phyloP scores from a whole-genome alignment of 2,329 filamentous ascomycete species.

The Dendrostoma leiphaemia region DNA sequence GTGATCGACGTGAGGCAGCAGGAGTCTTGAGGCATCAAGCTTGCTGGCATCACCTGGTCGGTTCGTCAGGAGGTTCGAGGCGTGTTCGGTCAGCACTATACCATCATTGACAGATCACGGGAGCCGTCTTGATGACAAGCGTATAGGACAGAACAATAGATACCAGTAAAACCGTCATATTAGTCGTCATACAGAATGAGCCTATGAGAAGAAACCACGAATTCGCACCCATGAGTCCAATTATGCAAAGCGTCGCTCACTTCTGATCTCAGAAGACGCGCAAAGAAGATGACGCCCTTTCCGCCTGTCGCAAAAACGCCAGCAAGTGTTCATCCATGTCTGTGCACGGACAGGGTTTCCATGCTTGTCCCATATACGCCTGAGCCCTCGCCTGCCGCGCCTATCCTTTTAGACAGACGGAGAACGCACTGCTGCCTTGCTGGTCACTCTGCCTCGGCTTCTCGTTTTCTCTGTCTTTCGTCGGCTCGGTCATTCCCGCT shows the following conservation, averaged over 20 bases:
- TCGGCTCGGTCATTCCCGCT: too few relatives aligned
- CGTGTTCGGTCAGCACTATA: too few relatives aligned
- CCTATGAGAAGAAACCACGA: slow-evolving; percentile 8
- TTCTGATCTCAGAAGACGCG: not conserved
- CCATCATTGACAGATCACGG: too few relatives aligned
- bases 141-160: not conserved
- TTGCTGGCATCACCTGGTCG: too few relatives aligned
- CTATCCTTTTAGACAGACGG: too few relatives aligned
- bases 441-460: too few relatives aligned
- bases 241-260: slow-evolving; percentile 5
- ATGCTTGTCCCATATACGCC: not conserved
- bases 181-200: slow-evolving; percentile 6
- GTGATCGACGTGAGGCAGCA: too few relatives aligned
- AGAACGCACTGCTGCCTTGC: too few relatives aligned
- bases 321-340: not conserved
- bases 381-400: too few relatives aligned
- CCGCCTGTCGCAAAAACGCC: not conserved
- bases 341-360: not conserved
- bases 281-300: not conserved
- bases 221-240: not conserved
- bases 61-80: too few relatives aligned
- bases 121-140: not conserved
- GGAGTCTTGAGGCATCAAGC: not conserved
- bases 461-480: too few relatives aligned
- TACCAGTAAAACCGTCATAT: slow-evolving; percentile 5